Evolutionary conservation across 139 green algal species (phyloP), one percentile per base, ranked within the genome.

Genomic region (Closterium sp.): DNA sequence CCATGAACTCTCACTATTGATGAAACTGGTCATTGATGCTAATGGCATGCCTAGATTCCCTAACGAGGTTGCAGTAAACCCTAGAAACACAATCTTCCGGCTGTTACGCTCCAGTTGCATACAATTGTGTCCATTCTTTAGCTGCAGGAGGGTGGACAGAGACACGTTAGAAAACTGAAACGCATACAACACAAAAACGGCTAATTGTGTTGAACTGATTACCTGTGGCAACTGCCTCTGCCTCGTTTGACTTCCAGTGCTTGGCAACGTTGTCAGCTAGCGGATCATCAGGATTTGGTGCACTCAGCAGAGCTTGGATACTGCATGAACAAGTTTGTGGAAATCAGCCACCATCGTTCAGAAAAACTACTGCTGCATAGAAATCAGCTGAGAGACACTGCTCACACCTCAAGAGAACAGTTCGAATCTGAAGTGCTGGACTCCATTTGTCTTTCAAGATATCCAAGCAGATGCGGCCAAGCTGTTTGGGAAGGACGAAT

Each of bases 391-490:
- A n/a, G 93, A 91, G 4, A 3, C 2, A 76, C 55, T 28, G n/a
- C n/a, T 30, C 34, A 25, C 89, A 94, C 92, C 92, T 95, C 7
- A 99, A 95, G 81, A 99, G 91, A 34, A 99, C 98, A 3, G 98
- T 99, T 64, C 98, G 95, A 88, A 99, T 99, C 95, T 99, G 98
- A 32, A 99, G 95, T 0, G 98, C 98, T 31, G 98, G 98, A 87
- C 95, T 98, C 98, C 98, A 99, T 94, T 99, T 99, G 95, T 99
- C 98, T 92, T 99, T 99, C 43, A 99, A 91, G 91, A 99, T 99
- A 92, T 99, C 98, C 34, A 99, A 94, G 94, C 98, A 99, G 43
- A 99, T 99, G 33, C 98, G 96, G 5, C 98, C 98, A 19, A 99
- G 97, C 94, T 94, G 88, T 91, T 23, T 25, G 30, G 83, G 83